These are phyloP conservation scores for Chaetoscypha palmicola DNA, from an alignment of 2,329 filamentous ascomycete species.

Conservation along the genomic window DNA sequence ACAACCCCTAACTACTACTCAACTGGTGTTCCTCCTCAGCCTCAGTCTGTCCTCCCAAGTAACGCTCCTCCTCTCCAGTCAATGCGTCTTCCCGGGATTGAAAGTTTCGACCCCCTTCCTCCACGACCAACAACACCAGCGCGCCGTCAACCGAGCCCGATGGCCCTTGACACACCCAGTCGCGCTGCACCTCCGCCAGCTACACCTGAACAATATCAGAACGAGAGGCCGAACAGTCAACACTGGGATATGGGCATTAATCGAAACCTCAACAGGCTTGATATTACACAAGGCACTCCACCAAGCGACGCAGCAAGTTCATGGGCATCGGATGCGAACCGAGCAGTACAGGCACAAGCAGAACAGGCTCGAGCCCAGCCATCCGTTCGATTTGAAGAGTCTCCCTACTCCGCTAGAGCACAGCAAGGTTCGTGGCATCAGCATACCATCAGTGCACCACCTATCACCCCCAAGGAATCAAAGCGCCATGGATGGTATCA, in stretches of 20 bases:
- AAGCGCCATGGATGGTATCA: constrained; percentile 72
- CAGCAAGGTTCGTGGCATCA: constrained; percentile 18
- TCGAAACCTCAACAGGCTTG: constrained; percentile 57
- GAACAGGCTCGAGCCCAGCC: constrained; percentile 43
- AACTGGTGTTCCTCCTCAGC: constrained; percentile 23
- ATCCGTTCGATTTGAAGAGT: constrained; percentile 49
- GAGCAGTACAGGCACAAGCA: constrained; percentile 47
- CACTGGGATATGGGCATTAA: constrained; percentile 61
- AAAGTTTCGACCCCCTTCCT: constrained; percentile 77
- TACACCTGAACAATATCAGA: constrained; percentile 32
- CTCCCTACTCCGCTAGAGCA: constrained; percentile 35
- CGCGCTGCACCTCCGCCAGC: constrained; percentile 13
- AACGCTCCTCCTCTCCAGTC: constrained; percentile 44
- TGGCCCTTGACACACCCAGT: constrained; percentile 58
- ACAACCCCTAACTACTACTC: constrained; percentile 59
- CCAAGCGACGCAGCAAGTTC: constrained; percentile 45
- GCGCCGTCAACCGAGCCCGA: constrained; percentile 62
- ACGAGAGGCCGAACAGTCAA: constrained; percentile 39
- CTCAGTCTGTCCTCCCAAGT: constrained; percentile 21
- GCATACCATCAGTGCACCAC: constrained; percentile 47
- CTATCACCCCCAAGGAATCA: constrained; percentile 48
- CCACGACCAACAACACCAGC: constrained; percentile 57
- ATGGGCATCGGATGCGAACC: constrained; percentile 52
- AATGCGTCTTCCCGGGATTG: constrained; percentile 77
- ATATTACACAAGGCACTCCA: constrained; percentile 50